Evolutionary conservation across 2,329 filamentous ascomycete species (phyloP).

Genomic region (Fusarium oligoseptatum): DNA sequence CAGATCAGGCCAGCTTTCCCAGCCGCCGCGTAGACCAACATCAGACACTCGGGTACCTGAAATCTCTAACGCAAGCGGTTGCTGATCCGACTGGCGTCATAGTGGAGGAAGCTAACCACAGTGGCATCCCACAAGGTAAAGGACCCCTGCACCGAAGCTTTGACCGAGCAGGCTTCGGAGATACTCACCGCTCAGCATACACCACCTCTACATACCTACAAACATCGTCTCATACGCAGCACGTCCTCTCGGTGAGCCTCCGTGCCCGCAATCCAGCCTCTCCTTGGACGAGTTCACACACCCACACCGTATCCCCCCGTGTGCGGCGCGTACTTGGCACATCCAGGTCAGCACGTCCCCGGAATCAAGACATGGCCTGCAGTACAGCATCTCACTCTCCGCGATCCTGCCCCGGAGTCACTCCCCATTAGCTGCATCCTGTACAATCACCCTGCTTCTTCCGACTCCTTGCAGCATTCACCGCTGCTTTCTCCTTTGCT

Average conservation of each 20-base stretch:
- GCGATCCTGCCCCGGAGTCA: slow-evolving; percentile 18
- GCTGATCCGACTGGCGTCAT: slow-evolving; percentile 36
- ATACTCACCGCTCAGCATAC: slow-evolving; percentile 16
- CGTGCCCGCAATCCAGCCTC: not conserved
- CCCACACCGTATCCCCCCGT: not conserved
- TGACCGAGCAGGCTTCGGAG: slow-evolving; percentile 37
- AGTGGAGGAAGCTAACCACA: slow-evolving; percentile 28
- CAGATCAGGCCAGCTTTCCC: slow-evolving; percentile 13
- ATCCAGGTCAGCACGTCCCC: slow-evolving; percentile 10
- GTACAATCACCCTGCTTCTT: slow-evolving; percentile 39
- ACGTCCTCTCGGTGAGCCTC: slow-evolving; percentile 6
- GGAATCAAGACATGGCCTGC: not conserved
- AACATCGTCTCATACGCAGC: slow-evolving; percentile 25
- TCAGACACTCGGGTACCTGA: slow-evolving; percentile 26
- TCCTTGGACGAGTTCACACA: not conserved
- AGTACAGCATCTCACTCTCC: slow-evolving; percentile 11
- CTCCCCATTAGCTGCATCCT: not conserved
- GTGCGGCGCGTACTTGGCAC: not conserved
- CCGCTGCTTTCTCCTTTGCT: slow-evolving; percentile 30
- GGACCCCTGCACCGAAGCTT: slow-evolving; percentile 30
- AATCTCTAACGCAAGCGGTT: slow-evolving; percentile 1
- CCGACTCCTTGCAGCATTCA: slow-evolving; percentile 40
- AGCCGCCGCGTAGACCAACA: not conserved
- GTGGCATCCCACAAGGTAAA: slow-evolving; percentile 14
- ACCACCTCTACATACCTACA: not conserved